Evolutionary conservation across 2,329 filamentous ascomycete genomes (phyloP).

Genomic region (Claviceps capensis): DNA sequence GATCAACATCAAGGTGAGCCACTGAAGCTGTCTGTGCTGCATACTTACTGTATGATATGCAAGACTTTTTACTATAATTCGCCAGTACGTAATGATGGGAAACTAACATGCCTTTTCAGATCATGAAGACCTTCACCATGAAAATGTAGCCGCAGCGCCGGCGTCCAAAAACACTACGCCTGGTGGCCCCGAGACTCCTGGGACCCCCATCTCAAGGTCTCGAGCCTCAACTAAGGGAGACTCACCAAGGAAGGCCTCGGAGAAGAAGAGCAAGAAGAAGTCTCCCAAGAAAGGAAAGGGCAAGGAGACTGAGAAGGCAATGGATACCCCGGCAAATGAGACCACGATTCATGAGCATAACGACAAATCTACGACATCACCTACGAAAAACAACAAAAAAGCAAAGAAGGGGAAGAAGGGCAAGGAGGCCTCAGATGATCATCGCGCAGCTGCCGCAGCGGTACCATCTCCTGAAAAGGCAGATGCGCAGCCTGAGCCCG

Average conservation of each 20-base stretch:
- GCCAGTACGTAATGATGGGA: background rate
- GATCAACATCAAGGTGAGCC: slow-evolving; percentile 8
- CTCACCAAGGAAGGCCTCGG: background rate
- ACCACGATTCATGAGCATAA: slow-evolving; percentile 9
- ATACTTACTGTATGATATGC: background rate
- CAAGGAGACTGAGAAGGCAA: slow-evolving; percentile 6
- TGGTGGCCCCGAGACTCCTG: background rate
- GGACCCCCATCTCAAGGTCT: background rate
- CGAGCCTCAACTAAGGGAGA: slow-evolving; percentile 7
- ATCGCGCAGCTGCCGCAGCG: background rate
- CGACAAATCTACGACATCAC: slow-evolving; percentile 6
- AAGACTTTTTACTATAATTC: background rate
- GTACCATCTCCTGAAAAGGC: background rate
- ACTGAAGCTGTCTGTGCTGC: background rate
- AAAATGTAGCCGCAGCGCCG: slow-evolving; percentile 1
- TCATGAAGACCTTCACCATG: background rate
- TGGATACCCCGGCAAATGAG: slow-evolving; percentile 5
- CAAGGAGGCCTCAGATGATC: background rate
- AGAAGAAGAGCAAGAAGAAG: slow-evolving; percentile 7
- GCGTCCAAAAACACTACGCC: background rate
- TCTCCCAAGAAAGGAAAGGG: slow-evolving; percentile 7
- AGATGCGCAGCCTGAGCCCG: slow-evolving; percentile 3
- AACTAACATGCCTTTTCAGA: background rate
- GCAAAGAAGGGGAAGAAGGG: slow-evolving; percentile 13
- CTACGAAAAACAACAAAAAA: slow-evolving; percentile 14